Evolutionary conservation across 2,329 filamentous ascomycete genomes (phyloP).

Genomic region (Amauroascus verrucosus): DNA sequence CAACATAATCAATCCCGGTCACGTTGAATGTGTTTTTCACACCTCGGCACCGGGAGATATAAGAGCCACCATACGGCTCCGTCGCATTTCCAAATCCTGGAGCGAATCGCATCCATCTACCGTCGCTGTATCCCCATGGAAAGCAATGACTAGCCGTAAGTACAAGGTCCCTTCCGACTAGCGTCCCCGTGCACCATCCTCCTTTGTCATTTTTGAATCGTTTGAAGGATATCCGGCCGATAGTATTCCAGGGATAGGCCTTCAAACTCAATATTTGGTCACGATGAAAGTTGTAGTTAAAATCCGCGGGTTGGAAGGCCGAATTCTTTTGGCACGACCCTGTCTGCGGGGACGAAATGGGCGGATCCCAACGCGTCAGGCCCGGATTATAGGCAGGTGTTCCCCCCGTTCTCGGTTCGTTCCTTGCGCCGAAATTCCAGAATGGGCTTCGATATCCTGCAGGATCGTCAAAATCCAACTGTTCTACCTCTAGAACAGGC

Average conservation of each 20-base stretch:
- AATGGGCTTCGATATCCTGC: slow-evolving; percentile 8
- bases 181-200: slow-evolving; percentile 20
- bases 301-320: slow-evolving; percentile 7
- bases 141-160: slow-evolving; percentile 22
- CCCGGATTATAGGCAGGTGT: slow-evolving; percentile 15
- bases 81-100: slow-evolving; percentile 17
- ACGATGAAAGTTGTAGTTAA: slow-evolving; percentile 13
- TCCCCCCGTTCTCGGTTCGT: slow-evolving; percentile 12
- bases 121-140: slow-evolving; percentile 18
- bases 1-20: slow-evolving; percentile 20
- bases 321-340: slow-evolving; percentile 9
- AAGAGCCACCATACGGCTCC: slow-evolving; percentile 19
- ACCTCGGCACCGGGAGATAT: slow-evolving; percentile 19
- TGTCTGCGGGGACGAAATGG: background rate
- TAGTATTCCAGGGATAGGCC: slow-evolving; percentile 20
- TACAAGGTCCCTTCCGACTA: slow-evolving; percentile 19
- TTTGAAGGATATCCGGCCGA: slow-evolving; percentile 18
- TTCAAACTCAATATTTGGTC: slow-evolving; percentile 15
- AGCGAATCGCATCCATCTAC: slow-evolving; percentile 20
- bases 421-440: slow-evolving; percentile 10
- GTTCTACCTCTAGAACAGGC: slow-evolving; percentile 11
- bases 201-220: slow-evolving; percentile 17
- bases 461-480: slow-evolving; percentile 12
- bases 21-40: slow-evolving; percentile 20
- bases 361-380: background rate